Evolutionary conservation across 2,329 filamentous ascomycete genomes (phyloP).

Genomic region (Hypoxylon sp.): DNA sequence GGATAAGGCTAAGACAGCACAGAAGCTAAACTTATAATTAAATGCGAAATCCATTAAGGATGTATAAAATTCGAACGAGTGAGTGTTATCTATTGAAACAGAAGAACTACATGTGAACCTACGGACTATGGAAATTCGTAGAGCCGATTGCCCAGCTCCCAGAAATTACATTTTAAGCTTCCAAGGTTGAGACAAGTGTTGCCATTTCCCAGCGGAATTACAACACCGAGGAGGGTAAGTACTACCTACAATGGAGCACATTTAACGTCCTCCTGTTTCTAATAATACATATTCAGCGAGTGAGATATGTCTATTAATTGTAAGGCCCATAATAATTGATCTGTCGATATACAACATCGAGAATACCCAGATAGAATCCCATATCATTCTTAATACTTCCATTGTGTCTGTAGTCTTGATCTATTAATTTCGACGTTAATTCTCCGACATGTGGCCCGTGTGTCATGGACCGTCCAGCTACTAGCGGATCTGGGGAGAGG

Average conservation of each 20-base stretch:
- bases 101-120: neutral
- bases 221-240: neutral
- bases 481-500: slow-evolving; percentile 25
- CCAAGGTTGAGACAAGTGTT: neutral
- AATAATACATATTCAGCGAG: neutral
- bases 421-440: slow-evolving; percentile 1
- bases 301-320: neutral
- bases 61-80: slow-evolving; percentile 5
- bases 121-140: neutral
- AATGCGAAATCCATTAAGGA: slow-evolving; percentile 3
- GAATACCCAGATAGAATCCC: neutral
- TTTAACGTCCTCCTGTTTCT: neutral
- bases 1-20: neutral
- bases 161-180: neutral
- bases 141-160: neutral
- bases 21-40: neutral
- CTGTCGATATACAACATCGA: neutral
- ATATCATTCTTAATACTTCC: neutral
- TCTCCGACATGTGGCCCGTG: slow-evolving; percentile 33
- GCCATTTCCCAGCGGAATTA: neutral
- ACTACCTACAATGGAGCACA: no score
- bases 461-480: slow-evolving; percentile 9
- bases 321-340: neutral
- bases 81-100: slow-evolving; percentile 2
- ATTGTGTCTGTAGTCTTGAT: neutral